Percentiles rank a stretch among this genome's conserved stretches.
phyloP scores from a whole-genome alignment of 202 grass and related monocot genomes.

The Carex arenaria region DNA sequence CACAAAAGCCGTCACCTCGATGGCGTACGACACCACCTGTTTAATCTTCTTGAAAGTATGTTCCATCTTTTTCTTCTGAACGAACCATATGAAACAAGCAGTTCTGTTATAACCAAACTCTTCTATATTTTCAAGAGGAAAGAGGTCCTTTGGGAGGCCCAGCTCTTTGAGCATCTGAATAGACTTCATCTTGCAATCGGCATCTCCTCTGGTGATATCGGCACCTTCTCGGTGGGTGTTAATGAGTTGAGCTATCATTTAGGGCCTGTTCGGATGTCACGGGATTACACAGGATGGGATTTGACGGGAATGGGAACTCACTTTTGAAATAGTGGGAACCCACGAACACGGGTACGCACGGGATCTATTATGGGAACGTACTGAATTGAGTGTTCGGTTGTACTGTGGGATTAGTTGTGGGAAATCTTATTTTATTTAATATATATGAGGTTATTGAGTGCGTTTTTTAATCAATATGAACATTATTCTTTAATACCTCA shows the following conservation, averaged over 20 bases:
- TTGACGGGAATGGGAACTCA: not conserved
- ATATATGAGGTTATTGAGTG: no score
- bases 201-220: not conserved
- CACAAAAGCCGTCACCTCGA: conserved; percentile 8
- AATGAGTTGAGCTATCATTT: conserved; percentile 12
- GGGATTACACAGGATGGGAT: not conserved
- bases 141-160: conserved; percentile 19
- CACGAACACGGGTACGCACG: no score
- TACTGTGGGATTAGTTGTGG: no score
- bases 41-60: conserved; percentile 41
- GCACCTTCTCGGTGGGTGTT: not conserved
- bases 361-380: no score
- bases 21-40: not conserved
- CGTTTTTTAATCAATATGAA: no score
- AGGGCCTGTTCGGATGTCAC: not conserved
- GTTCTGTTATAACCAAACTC: conserved; percentile 26
- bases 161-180: conserved; percentile 18
- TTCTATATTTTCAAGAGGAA: conserved; percentile 29
- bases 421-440: no score
- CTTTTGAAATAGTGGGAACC: no score
- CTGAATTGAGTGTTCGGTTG: no score
- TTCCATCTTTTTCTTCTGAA: conserved; percentile 34
- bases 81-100: conserved; percentile 26
- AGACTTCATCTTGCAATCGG: not conserved
- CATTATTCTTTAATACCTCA: no score